Conservation (phyloP, 768 basidiomycete genomes). For the Podaxis sp. region DNA sequence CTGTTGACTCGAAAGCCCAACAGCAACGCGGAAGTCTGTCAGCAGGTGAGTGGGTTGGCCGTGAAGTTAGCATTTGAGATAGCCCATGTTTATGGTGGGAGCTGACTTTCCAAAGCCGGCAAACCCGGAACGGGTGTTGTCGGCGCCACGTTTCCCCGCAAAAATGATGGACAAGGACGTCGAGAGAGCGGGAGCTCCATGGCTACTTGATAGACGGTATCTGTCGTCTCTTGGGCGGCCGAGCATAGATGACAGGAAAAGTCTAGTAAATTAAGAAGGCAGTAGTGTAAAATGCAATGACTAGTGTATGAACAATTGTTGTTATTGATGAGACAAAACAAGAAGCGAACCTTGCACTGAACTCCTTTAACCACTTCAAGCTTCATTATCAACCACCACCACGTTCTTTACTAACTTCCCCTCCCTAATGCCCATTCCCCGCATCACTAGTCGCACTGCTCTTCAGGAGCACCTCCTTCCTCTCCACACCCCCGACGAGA, state of each 20-base stretch:
- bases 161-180: no score
- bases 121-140: not conserved
- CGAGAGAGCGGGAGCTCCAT: not conserved
- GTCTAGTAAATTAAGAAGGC: not conserved
- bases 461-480: constrained; percentile 30
- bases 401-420: constrained; percentile 13
- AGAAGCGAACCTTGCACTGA: not conserved
- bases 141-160: not conserved
- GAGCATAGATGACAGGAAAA: not conserved
- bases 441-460: constrained; percentile 32
- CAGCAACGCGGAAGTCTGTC: no score
- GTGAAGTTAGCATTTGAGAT: no score
- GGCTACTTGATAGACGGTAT: not conserved
- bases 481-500: constrained; percentile 19
- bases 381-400: not conserved
- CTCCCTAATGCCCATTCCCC: constrained; percentile 24
- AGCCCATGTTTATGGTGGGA: no score
- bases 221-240: not conserved
- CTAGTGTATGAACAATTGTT: not conserved
- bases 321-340: constrained; percentile 1
- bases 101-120: not conserved
- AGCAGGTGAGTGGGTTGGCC: no score
- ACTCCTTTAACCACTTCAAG: not conserved
- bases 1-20: no score
- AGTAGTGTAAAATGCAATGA: not conserved